Evolutionary conservation across 352 stramenopile genomes (phyloP).

Genomic region (Phytophthora podocarpi): DNA sequence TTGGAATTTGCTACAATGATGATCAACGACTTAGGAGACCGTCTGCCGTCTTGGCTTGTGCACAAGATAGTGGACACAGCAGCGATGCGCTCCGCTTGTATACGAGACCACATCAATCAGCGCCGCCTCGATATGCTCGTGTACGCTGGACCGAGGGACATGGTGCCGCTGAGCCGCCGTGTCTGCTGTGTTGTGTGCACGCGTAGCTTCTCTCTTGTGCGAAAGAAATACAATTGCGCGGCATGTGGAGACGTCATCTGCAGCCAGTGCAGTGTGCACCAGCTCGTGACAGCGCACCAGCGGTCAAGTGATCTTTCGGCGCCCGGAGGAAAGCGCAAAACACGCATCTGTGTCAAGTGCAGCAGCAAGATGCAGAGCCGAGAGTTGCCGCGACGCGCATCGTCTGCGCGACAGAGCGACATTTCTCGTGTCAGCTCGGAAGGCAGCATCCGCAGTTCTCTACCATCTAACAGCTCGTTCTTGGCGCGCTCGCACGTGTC

Average conservation of each 20-base stretch:
- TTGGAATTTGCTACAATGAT: conserved; percentile 83
- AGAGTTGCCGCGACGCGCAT: conserved; percentile 55
- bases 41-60: conserved; percentile 77
- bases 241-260: conserved; percentile 85
- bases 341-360: conserved; percentile 79
- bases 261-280: conserved; percentile 76
- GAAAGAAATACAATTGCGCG: conserved; percentile 87
- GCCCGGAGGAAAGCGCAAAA: conserved; percentile 71
- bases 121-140: conserved; percentile 73
- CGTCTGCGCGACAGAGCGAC: conserved; percentile 41
- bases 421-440: conserved; percentile 37
- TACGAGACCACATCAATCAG: conserved; percentile 83
- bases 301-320: conserved; percentile 33
- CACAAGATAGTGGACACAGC: conserved; percentile 85
- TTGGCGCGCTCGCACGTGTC: conserved; percentile 28
- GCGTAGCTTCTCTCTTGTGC: conserved; percentile 81
- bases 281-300: conserved; percentile 68
- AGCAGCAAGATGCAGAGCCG: conserved; percentile 62
- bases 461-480: conserved; percentile 37
- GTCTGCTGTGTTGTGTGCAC: conserved; percentile 83
- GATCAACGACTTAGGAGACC: conserved; percentile 81
- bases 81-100: conserved; percentile 73
- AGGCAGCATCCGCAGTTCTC: conserved; percentile 31
- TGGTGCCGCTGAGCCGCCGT: conserved; percentile 72
- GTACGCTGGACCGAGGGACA: conserved; percentile 64